Base-by-base conservation (phyloP, 805 yeast species). In the Candida sphagnicola region DNA sequence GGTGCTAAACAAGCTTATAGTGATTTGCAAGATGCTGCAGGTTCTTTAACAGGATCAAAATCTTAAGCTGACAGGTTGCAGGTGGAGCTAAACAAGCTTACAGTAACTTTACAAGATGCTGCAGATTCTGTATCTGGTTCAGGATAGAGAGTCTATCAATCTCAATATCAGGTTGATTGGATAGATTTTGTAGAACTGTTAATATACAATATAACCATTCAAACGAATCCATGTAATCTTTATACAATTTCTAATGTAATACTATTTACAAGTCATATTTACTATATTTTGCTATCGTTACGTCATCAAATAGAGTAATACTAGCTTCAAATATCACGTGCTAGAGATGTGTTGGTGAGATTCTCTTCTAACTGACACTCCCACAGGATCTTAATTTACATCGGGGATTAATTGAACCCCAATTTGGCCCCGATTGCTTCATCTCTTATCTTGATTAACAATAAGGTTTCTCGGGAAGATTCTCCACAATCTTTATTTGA, bases 281-380 rank as follows among this genome's bases (percentile, higher is more conserved):
- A 21, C 6, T 6, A 21, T 21, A 21, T 6, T 21, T 10, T 10
- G 6, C 24, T 6, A 21, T 21, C 8, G 24, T 12, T 33, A 39
- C 17, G 31, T 16, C 16, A 32, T 31, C 33, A n/a, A n/a, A n/a
- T n/a, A n/a, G n/a, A n/a, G 54, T 18, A 66, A 51, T 14, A 68
- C 72, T 26, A 59, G 56, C 21, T 54, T 48, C 33, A 62, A 52
- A 45, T 68, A 67, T 71, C 70, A 67, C 39, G 51, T 55, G 19
- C 53, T 54, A 8, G 72, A 61, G 34, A 70, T 74, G 37, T 70
- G 73, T 44, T 64, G 66, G 47, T 72, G 75, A 1, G 70, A 56
- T 41, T 66, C 61, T 29, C 67, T 59, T 41, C 77, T 57, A 50
- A 70, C 74, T 28, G 70, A 60, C 42, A 64, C 54, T 1, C 77